These are phyloP conservation scores for Kurtzmaniella cleridarum DNA, from an alignment of 805 yeast species.

Conservation along the genomic window DNA sequence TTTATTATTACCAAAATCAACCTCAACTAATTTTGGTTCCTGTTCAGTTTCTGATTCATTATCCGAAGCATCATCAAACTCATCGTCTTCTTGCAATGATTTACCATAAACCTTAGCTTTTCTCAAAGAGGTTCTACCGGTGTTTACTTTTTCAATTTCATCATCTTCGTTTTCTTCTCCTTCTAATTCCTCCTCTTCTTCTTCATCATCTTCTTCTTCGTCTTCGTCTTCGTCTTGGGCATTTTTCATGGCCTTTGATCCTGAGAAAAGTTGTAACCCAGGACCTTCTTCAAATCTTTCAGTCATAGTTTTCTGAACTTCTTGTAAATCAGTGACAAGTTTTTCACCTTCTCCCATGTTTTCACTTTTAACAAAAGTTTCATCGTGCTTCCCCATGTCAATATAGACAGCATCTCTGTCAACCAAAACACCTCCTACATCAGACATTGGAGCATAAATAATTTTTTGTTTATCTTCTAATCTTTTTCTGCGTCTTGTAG, in stretches of 20 bases:
- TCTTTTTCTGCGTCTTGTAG: conserved; percentile 71
- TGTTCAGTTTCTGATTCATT: conserved; percentile 35
- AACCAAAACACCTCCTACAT: conserved; percentile 96
- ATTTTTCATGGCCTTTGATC: conserved; percentile 43
- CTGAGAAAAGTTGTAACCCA: conserved; percentile 71
- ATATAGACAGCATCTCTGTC: conserved; percentile 97
- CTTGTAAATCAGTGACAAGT: conserved; percentile 76
- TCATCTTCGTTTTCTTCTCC: conserved; percentile 31
- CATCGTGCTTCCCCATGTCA: conserved; percentile 55
- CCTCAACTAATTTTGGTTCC: conserved; percentile 39
- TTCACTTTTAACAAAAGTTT: conserved; percentile 55
- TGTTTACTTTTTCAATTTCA: conserved; percentile 31
- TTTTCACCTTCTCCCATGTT: conserved; percentile 83
- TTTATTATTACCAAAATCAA: conserved; percentile 37
- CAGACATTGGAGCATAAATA: conserved; percentile 98
- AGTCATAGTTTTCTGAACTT: conserved; percentile 53
- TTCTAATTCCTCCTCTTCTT: conserved; percentile 13
- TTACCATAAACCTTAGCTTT: conserved; percentile 54
- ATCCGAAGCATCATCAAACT: conserved; percentile 37
- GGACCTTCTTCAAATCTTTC: conserved; percentile 57
- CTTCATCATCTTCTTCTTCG: conserved; percentile 30
- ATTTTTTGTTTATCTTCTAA: conserved; percentile 91
- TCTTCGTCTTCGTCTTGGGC: conserved; percentile 33
- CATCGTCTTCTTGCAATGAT: conserved; percentile 43
- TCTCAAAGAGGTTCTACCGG: conserved; percentile 67